Conservation (phyloP, 345 rosid species). For the Eucalyptus curtisii region DNA sequence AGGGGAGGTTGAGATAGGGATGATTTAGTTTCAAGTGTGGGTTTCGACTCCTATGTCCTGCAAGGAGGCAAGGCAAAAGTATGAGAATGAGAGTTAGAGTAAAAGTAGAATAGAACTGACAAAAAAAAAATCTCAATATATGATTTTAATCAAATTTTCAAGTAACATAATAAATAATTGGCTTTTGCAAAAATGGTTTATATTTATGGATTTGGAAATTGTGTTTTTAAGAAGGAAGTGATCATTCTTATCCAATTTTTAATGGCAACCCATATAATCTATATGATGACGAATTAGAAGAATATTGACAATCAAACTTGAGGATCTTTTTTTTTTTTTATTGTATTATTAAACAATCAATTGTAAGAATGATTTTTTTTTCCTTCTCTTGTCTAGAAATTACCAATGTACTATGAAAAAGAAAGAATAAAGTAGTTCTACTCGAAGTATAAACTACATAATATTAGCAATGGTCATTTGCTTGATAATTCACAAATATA, state of each 20-base stretch:
- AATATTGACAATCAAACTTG: not conserved
- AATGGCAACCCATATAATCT: not conserved
- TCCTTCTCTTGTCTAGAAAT: not conserved
- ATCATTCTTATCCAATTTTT: not conserved
- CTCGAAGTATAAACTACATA: not conserved
- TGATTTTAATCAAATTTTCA: not conserved
- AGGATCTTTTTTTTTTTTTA: not conserved
- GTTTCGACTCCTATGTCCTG: fast-evolving
- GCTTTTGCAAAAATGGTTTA: not conserved
- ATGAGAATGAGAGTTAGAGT: fast-evolving
- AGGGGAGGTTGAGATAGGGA: fast-evolving
- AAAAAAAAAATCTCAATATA: too few relatives aligned
- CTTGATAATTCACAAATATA: not conserved
- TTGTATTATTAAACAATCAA: not conserved
- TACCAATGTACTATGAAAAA: not conserved
- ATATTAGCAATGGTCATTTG: not conserved
- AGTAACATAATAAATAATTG: not conserved
- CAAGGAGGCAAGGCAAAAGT: fast-evolving
- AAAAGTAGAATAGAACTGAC: fast-evolving
- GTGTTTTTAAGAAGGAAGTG: not conserved
- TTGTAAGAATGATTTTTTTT: not conserved
- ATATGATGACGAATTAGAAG: fast-evolving
- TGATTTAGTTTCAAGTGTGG: fast-evolving
- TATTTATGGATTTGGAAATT: not conserved
- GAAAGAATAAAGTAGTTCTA: not conserved